Evolutionary conservation across 2,329 filamentous ascomycete species (phyloP).

Genomic region (Kalmusia sp.): DNA sequence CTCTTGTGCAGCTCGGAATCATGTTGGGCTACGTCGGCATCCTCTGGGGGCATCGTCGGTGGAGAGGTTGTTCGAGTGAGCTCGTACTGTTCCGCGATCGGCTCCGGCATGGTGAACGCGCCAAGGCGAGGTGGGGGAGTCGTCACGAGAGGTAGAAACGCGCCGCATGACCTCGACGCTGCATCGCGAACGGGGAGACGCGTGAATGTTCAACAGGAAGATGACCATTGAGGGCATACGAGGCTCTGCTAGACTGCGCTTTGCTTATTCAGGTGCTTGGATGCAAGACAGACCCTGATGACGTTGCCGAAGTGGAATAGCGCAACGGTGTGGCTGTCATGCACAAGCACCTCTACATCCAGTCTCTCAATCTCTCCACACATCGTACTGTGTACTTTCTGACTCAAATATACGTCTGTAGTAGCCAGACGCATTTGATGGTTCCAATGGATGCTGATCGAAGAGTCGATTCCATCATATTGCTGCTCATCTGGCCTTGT

Average conservation of each 20-base stretch:
- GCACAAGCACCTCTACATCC: too few relatives aligned
- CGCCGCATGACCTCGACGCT: not conserved
- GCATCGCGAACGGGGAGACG: not conserved
- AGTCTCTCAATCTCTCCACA: too few relatives aligned
- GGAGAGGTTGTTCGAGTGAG: not conserved
- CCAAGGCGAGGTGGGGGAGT: constrained; percentile 1
- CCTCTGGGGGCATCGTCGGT: constrained; percentile 14
- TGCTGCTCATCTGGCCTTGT: too few relatives aligned
- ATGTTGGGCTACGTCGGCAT: constrained; percentile 7
- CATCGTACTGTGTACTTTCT: too few relatives aligned
- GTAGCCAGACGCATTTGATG: too few relatives aligned
- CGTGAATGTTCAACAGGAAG: not conserved
- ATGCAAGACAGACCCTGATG: not conserved
- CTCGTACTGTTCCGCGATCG: constrained; percentile 3
- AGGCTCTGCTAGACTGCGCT: not conserved
- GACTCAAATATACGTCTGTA: too few relatives aligned
- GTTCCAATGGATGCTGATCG: too few relatives aligned
- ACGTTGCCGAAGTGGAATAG: constrained; percentile 3
- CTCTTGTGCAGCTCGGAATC: constrained; percentile 37
- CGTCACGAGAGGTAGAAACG: constrained; percentile 1
- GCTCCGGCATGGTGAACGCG: constrained; percentile 1
- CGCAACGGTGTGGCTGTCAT: not conserved
- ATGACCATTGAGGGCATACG: not conserved
- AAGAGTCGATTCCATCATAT: too few relatives aligned
- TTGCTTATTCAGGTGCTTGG: not conserved